Evolutionary conservation across 768 basidiomycete species (phyloP).

Genomic region (Russula emetica): DNA sequence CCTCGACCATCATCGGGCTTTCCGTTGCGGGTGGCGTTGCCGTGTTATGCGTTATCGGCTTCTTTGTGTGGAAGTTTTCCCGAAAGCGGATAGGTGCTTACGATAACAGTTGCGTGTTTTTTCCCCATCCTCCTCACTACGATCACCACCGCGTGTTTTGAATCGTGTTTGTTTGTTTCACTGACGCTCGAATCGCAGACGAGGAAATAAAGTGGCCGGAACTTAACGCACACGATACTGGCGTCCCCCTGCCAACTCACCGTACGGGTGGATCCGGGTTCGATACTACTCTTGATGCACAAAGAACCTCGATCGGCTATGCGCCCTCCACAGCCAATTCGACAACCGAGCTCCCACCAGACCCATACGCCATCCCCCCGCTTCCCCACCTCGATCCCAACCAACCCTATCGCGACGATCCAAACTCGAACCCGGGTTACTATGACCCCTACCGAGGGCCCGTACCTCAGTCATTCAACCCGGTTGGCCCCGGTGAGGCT

Average conservation of each 20-base stretch:
- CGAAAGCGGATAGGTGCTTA: slow-evolving; percentile 66
- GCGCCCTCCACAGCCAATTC: slow-evolving; percentile 46
- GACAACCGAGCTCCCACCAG: slow-evolving; percentile 43
- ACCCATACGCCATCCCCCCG: slow-evolving; percentile 82
- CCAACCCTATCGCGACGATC: slow-evolving; percentile 73
- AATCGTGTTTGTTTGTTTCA: too few relatives aligned
- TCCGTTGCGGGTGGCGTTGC: slow-evolving; percentile 80
- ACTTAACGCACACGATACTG: slow-evolving; percentile 57
- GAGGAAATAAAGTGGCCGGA: slow-evolving; percentile 93
- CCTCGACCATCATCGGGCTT: slow-evolving; percentile 73
- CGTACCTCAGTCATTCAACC: slow-evolving; percentile 59
- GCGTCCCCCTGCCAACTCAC: slow-evolving; percentile 55
- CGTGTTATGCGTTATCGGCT: slow-evolving; percentile 61
- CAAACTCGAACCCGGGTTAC: slow-evolving; percentile 39
- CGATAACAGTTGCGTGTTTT: slow-evolving; percentile 63
- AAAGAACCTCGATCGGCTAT: slow-evolving; percentile 46
- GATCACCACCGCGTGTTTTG: slow-evolving; percentile 8
- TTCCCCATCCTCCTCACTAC: slow-evolving; percentile 5
- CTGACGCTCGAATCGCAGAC: slow-evolving; percentile 38
- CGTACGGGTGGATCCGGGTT: slow-evolving; percentile 71
- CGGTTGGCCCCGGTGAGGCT: slow-evolving; percentile 45
- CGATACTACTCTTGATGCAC: slow-evolving; percentile 59
- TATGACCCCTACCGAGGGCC: slow-evolving; percentile 82
- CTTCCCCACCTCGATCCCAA: slow-evolving; percentile 77
- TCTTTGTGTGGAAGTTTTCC: slow-evolving; percentile 84